These are phyloP conservation scores for Alloascoidea hylecoeti DNA, from an alignment of 805 yeast species.

Conservation along the genomic window DNA sequence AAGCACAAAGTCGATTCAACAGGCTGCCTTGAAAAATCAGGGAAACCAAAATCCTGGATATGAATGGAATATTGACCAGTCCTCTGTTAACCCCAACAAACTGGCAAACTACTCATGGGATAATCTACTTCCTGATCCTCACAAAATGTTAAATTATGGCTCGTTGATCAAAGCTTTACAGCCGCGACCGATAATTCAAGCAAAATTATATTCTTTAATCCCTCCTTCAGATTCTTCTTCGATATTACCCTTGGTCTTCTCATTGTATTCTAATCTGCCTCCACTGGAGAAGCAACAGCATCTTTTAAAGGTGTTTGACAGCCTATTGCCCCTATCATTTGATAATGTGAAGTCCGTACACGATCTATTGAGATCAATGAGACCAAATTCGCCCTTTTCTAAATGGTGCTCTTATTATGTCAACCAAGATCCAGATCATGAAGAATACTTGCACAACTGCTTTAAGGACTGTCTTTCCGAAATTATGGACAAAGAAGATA, in stretches of 20 bases:
- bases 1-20: neutral
- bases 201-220: neutral
- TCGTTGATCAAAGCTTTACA: neutral
- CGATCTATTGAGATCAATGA: neutral
- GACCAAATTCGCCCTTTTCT: slow-evolving; percentile 1
- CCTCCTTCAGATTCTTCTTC: neutral
- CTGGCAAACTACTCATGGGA: slow-evolving; percentile 1
- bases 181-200: neutral
- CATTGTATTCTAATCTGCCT: neutral
- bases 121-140: neutral
- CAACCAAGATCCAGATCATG: too few species aligned
- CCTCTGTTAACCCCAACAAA: slow-evolving; percentile 1
- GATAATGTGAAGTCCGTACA: neutral
- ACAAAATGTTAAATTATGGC: neutral
- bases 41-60: neutral
- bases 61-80: neutral
- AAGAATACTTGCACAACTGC: too few species aligned
- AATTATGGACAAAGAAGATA: neutral
- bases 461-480: neutral
- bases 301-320: neutral
- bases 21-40: neutral
- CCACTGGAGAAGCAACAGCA: neutral
- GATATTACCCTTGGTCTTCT: neutral
- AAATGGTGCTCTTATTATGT: neutral
- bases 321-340: neutral